Base-by-base conservation (phyloP, 2,329 filamentous ascomycete species). In the Diaporthe sp. region DNA sequence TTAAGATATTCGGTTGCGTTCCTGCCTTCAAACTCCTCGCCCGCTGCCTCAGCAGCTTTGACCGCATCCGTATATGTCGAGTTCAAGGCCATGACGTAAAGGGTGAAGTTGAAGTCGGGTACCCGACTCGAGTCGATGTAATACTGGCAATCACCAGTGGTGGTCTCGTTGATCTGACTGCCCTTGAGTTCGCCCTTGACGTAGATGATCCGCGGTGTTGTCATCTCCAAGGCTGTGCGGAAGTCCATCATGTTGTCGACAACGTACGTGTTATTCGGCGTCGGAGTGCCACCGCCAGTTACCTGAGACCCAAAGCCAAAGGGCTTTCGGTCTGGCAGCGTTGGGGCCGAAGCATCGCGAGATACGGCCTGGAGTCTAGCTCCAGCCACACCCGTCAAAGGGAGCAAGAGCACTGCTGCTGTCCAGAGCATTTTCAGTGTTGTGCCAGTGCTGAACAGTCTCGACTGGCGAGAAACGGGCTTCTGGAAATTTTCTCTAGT, bases 231-330 rank as follows among this genome's bases (percentile, higher is more conserved):
- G 2, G 68, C 68, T 9, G 68, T 71, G 42, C 68, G 54, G 47
- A 71, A 50, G 40, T 71, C 68, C 30, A 71, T 19, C 68, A 71
- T 71, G 33, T 71, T 71, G 40, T 71, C 68, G 13, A 71, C 68
- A 2, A 71, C 42, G 30, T 52, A 71, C 7, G 57, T 60, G 55
- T 58, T 71, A 19, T 60, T 60, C 35, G 22, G 13, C 0, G 47
- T 54, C 3, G 64, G n/a, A 7, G 33, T 15, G 17, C 50, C 68
- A 17, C 68, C 68, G 6, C 68, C 68, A 15, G 68, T 71, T 8
- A 60, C 68, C 55, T 38, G 9, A 8, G 30, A 35, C 19, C 38
- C 68, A 50, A 71, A 71, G 30, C 68, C 68, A 50, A 71, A 71
- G 19, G 68, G 68, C 55, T 52, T 60, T n/a, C 68, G 55, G 15